Evolutionary conservation across 2,329 filamentous ascomycete genomes (phyloP).

Genomic region (Sporothrix euskadiensis): DNA sequence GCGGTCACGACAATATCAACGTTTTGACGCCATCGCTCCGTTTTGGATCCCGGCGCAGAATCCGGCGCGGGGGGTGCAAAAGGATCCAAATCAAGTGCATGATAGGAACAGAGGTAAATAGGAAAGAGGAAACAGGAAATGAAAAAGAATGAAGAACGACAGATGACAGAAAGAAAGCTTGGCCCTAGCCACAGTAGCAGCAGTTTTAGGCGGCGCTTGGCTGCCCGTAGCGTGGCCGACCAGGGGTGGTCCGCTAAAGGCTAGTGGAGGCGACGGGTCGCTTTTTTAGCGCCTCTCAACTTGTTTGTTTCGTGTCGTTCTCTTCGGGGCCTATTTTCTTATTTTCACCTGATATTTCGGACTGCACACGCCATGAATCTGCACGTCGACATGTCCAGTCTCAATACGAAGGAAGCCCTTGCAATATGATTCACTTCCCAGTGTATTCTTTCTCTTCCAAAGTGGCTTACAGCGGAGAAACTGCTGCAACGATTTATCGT

Average conservation of each 20-base stretch:
- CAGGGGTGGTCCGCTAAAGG: background rate
- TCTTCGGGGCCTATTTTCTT: background rate
- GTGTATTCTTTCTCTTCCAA: background rate
- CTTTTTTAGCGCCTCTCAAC: background rate
- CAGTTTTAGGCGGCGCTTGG: background rate
- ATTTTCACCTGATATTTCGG: background rate
- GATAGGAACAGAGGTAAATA: background rate
- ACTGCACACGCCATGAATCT: background rate
- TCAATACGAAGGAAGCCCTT: background rate
- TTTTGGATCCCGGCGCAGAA: background rate
- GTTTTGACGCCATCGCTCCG: constrained; percentile 17
- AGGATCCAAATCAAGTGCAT: background rate
- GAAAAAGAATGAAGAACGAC: background rate
- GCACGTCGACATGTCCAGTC: background rate
- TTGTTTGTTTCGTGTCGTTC: background rate
- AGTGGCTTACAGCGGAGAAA: background rate
- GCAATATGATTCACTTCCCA: background rate
- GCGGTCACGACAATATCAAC: constrained; percentile 1
- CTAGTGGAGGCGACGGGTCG: background rate
- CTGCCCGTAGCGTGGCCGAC: background rate
- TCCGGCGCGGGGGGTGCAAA: background rate
- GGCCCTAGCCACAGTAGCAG: background rate
- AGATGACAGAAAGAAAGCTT: background rate
- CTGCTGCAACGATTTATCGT: background rate
- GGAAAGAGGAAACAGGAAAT: background rate